Conservation (phyloP, 176 grass and related monocot genomes). For the Luzula sylvatica region DNA sequence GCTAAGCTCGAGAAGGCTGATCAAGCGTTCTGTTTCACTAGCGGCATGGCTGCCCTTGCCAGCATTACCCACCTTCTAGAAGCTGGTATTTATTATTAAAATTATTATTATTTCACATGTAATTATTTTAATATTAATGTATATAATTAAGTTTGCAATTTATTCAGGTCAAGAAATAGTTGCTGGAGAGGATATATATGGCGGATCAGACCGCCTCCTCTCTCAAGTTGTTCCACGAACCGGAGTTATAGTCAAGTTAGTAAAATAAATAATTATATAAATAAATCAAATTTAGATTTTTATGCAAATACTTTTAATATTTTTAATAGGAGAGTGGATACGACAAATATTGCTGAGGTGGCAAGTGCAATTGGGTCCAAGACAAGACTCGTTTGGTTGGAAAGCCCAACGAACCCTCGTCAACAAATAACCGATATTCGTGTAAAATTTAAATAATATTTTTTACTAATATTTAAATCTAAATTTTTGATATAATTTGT, state of each 20-base stretch:
- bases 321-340: slow-evolving; percentile 63
- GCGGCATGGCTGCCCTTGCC: slow-evolving; percentile 88
- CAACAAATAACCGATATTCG: slow-evolving; percentile 89
- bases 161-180: slow-evolving; percentile 82
- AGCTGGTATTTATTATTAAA: slow-evolving; percentile 34
- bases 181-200: slow-evolving; percentile 95
- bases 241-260: slow-evolving; percentile 89
- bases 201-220: slow-evolving; percentile 86
- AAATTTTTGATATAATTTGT: slow-evolving; percentile 10
- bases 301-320: slow-evolving; percentile 1
- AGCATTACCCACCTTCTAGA: slow-evolving; percentile 60
- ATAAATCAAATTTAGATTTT: not conserved
- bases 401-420: slow-evolving; percentile 96
- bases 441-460: slow-evolving; percentile 24
- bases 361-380: slow-evolving; percentile 42
- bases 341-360: slow-evolving; percentile 53
- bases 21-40: slow-evolving; percentile 95
- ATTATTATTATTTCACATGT: not conserved
- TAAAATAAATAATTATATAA: slow-evolving; percentile 20
- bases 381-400: slow-evolving; percentile 88
- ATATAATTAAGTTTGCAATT: not conserved
- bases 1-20: slow-evolving; percentile 96
- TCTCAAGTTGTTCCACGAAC: slow-evolving; percentile 76
- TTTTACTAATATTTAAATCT: slow-evolving; percentile 3
- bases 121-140: not conserved